These are phyloP conservation scores for Syzygium jambos DNA, from an alignment of 345 rosid species.

Conservation along the genomic window DNA sequence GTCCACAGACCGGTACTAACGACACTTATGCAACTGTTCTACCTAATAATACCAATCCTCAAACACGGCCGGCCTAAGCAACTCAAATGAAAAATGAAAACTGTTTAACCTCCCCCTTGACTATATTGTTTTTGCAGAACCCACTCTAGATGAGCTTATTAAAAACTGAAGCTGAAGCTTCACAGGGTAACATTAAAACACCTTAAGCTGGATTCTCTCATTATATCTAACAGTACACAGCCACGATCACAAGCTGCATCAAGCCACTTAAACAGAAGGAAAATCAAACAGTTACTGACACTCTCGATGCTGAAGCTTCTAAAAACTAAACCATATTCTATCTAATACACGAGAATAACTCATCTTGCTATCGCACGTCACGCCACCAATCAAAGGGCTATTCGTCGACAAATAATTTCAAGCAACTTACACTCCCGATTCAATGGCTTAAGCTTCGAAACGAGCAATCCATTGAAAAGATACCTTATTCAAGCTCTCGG, in stretches of 20 bases:
- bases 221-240: neutral
- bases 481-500: constrained; percentile 40
- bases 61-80: neutral
- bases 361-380: neutral
- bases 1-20: neutral
- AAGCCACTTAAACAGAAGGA: neutral
- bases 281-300: neutral
- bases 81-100: neutral
- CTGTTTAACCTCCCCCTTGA: neutral
- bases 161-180: neutral
- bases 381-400: neutral
- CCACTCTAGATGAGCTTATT: neutral
- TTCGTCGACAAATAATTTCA: neutral
- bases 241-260: neutral
- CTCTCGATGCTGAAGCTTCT: neutral
- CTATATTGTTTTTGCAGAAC: neutral
- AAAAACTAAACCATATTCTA: neutral
- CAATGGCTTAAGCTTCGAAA: neutral
- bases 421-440: neutral
- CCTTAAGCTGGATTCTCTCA: neutral
- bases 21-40: neutral
- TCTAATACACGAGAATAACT: neutral
- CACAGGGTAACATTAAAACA: neutral
- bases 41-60: neutral
- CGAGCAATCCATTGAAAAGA: neutral